These are phyloP conservation scores for Melanomma pulvis-pyrius DNA, from an alignment of 495 filamentous ascomycete species.

Conservation along the genomic window DNA sequence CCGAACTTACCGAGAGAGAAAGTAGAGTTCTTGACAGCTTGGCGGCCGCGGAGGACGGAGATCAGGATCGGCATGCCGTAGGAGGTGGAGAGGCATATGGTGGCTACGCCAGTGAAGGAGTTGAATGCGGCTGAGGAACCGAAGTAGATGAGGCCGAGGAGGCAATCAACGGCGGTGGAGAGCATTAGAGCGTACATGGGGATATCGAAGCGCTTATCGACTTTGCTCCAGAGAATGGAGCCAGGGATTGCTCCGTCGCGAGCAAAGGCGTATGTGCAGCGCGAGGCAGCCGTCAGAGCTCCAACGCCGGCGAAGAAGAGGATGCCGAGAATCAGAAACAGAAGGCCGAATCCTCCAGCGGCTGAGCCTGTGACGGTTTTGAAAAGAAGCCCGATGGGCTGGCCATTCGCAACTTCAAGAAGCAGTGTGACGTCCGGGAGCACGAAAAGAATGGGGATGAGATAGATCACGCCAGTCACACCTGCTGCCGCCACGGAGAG, in stretches of 20 bases:
- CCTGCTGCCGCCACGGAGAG: slow-evolving; percentile 62
- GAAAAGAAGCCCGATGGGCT: slow-evolving; percentile 62
- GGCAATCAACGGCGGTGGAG: slow-evolving; percentile 56
- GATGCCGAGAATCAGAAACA: slow-evolving; percentile 73
- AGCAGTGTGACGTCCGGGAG: slow-evolving; percentile 57
- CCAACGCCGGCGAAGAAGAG: slow-evolving; percentile 63
- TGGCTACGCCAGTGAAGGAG: slow-evolving; percentile 67
- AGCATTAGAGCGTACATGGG: slow-evolving; percentile 62
- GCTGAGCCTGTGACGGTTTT: slow-evolving; percentile 61
- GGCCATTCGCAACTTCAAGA: slow-evolving; percentile 57
- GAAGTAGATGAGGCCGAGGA: slow-evolving; percentile 67
- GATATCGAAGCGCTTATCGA: slow-evolving; percentile 59
- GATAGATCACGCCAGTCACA: slow-evolving; percentile 61
- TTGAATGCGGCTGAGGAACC: slow-evolving; percentile 65
- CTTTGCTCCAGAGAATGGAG: slow-evolving; percentile 63
- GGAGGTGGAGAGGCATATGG: slow-evolving; percentile 63
- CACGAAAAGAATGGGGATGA: slow-evolving; percentile 66
- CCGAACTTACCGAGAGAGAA: slow-evolving; percentile 59
- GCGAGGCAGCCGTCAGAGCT: slow-evolving; percentile 59
- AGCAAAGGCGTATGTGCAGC: slow-evolving; percentile 66
- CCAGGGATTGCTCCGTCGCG: slow-evolving; percentile 69
- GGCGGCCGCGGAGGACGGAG: slow-evolving; percentile 54
- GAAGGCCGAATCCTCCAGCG: slow-evolving; percentile 69
- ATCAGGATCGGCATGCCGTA: slow-evolving; percentile 68
- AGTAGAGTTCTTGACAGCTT: slow-evolving; percentile 51